Conservation (phyloP, 768 basidiomycete genomes). For the Rhizopogon sp. region DNA sequence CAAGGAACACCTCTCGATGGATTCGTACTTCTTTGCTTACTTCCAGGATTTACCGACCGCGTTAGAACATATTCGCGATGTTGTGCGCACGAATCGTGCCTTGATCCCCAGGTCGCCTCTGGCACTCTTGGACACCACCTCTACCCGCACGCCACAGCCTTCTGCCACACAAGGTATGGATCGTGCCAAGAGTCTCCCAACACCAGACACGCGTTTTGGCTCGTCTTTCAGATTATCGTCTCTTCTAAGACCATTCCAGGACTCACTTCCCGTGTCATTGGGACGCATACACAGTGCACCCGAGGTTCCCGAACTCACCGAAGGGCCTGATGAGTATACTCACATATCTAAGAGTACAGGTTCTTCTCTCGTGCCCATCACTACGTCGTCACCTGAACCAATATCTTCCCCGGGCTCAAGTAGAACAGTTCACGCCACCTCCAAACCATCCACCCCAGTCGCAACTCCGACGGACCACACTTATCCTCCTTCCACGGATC, state of each 20-base stretch:
- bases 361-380: conserved; percentile 57
- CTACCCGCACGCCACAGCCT: conserved; percentile 29
- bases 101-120: conserved; percentile 16
- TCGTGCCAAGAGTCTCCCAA: conserved; percentile 35
- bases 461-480: conserved; percentile 50
- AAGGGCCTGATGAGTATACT: conserved; percentile 60
- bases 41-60: conserved; percentile 78
- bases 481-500: conserved; percentile 70
- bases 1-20: conserved; percentile 65
- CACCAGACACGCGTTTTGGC: conserved; percentile 24
- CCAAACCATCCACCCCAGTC: conserved; percentile 23
- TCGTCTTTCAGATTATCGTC: conserved; percentile 62
- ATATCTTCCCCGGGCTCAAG: conserved; percentile 8
- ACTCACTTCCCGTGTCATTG: conserved; percentile 37
- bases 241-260: conserved; percentile 66
- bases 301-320: conserved; percentile 24
- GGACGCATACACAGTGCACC: conserved; percentile 24
- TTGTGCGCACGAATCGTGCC: conserved; percentile 54
- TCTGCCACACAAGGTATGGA: conserved; percentile 27
- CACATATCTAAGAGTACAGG: conserved; percentile 57
- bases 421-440: not conserved
- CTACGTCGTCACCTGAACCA: conserved; percentile 34
- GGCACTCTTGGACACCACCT: conserved; percentile 57
- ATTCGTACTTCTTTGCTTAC: conserved; percentile 94
- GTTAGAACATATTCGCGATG: conserved; percentile 76